Base-by-base conservation (phyloP, 257 asterid species). In the Solanum lignicaule region DNA sequence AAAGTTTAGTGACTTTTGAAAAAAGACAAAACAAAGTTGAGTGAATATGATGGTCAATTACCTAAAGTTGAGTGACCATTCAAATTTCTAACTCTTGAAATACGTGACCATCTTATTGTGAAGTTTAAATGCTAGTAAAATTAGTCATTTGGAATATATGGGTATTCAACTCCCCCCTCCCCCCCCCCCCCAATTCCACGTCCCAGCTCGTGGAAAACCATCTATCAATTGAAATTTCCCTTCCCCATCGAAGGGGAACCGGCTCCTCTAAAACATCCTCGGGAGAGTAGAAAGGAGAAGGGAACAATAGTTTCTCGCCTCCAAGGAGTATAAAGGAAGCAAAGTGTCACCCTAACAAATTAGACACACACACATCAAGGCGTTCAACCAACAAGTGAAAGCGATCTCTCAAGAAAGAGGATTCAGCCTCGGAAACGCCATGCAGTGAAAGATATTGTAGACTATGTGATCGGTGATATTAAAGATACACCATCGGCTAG, bases 361-460 rank as follows among this genome's bases (percentile, higher is more conserved):
- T 71, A 31, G n/a, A 0, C 39, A 20, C 3, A 31, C 3, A 31
- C 76, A 71, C 13, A 71, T 15, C 78, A 71, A 31, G 39, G 3
- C 1, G 0, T 71, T 31, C 2, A 15, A 0, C 39, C n/a, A 16
- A 3, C n/a, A 0, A 3, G 39, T 25, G 10, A 31, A 69, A 16
- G 75, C 3, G 4, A 71, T 16, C 3, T 0, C 39, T 71, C 78
- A 31, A 71, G 39, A 71, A 71, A 4, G 39, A 4, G 23, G 0
- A 31, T 71, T 31, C 78, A 31, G 6, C 38, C 39, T n/a, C 3
- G 7, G 1, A 11, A 35, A 33, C 33, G 0, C 9, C 0, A 68
- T 68, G 75, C 23, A 29, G 5, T 29, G 36, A 14, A 29, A 68
- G 75, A 29, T 38, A 29, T 68, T 15, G 21, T 16, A 3, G 76